Evolutionary conservation across 2,329 filamentous ascomycete species (phyloP).

Genomic region (Neofusicoccum ribis): DNA sequence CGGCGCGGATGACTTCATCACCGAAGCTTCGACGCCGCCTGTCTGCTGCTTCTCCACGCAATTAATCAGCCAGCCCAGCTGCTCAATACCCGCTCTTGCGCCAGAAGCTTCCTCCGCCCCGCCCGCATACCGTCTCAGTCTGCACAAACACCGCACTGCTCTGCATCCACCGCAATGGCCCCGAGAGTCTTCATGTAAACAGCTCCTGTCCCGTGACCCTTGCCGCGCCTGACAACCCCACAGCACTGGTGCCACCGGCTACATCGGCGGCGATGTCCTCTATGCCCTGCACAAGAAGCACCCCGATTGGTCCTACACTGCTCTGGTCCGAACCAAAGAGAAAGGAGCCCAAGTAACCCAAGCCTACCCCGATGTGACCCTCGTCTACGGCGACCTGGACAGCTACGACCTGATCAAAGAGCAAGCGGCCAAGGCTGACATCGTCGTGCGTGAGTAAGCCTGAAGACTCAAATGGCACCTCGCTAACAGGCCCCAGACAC

Average conservation of each 20-base stretch:
- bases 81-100: neutral
- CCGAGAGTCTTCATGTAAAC: constrained; percentile 3
- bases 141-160: no score
- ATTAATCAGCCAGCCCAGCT: neutral
- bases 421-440: constrained; percentile 12
- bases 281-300: constrained; percentile 10
- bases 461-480: fast-evolving
- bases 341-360: neutral
- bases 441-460: constrained; percentile 26
- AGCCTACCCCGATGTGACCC: constrained; percentile 9
- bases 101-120: neutral
- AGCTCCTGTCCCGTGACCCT: neutral
- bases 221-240: neutral
- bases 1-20: neutral
- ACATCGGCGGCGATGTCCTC: constrained; percentile 19
- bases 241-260: constrained; percentile 16
- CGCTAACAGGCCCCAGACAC: constrained; percentile 24
- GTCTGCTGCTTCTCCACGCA: neutral
- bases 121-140: no score
- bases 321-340: constrained; percentile 2
- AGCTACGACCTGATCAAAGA: constrained; percentile 13
- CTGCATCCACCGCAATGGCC: neutral
- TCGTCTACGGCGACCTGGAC: constrained; percentile 16
- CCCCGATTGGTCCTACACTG: constrained; percentile 11
- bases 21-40: no score